phyloP scores from a whole-genome alignment of 129 eudicot species.

The Centaurea solstitialis region DNA sequence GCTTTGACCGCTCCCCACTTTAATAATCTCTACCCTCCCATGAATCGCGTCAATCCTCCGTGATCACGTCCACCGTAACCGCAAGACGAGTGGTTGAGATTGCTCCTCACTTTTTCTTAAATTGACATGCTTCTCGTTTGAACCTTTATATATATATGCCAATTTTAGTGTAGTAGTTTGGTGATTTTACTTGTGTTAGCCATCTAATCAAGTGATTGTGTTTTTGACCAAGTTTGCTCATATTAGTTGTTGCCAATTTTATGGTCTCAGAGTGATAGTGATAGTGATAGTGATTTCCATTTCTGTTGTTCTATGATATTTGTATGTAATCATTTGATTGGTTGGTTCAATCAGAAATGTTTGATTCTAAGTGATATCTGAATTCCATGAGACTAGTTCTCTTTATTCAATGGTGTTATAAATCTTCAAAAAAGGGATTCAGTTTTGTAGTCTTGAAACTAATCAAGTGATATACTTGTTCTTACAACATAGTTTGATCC shows the following conservation, averaged over 20 bases:
- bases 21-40: no score
- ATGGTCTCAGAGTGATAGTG: neutral
- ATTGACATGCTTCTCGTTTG: no score
- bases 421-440: neutral
- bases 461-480: constrained; percentile 4
- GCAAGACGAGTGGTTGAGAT: no score
- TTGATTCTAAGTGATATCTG: constrained; percentile 6
- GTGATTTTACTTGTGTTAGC: constrained; percentile 3
- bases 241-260: constrained; percentile 2
- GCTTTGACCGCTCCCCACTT: no score
- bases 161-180: neutral
- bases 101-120: no score
- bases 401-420: neutral
- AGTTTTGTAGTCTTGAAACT: neutral
- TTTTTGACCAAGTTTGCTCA: neutral
- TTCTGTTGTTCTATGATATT: neutral
- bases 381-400: constrained; percentile 12
- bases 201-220: neutral
- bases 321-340: neutral
- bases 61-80: no score
- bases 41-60: no score
- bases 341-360: neutral
- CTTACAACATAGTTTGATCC: neutral
- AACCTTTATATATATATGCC: no score
- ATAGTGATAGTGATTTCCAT: neutral